Percentiles rank a stretch among this genome's conserved stretches.
These are phyloP conservation scores for Mangifera indica DNA, from an alignment of 345 rosid species.

Conservation along the genomic window DNA sequence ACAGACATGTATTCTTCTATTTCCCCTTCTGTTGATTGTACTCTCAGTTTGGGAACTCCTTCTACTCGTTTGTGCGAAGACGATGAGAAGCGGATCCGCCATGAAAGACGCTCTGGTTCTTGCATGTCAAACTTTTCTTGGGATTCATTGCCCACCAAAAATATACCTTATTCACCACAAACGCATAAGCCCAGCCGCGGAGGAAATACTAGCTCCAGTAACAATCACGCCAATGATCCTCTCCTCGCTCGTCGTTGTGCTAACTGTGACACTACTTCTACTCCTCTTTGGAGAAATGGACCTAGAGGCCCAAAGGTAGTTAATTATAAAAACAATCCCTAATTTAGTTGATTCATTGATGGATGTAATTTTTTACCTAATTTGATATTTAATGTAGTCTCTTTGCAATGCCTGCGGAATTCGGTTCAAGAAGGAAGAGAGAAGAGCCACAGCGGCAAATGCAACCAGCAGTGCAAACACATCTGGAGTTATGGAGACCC, in stretches of 20 bases:
- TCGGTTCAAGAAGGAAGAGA: constrained; percentile 89
- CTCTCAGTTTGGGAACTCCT: constrained; percentile 83
- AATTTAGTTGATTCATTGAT: neutral
- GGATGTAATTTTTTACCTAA: too few relatives aligned
- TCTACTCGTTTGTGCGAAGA: constrained; percentile 74
- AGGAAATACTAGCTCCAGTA: constrained; percentile 26
- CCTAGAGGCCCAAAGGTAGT: constrained; percentile 71
- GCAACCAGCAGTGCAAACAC: constrained; percentile 29
- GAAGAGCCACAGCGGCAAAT: constrained; percentile 67
- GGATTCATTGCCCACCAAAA: constrained; percentile 51
- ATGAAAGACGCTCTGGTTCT: constrained; percentile 33
- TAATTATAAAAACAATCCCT: neutral
- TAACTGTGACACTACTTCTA: constrained; percentile 86
- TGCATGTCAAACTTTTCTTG: constrained; percentile 47
- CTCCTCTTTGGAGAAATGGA: constrained; percentile 89
- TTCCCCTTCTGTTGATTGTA: constrained; percentile 65
- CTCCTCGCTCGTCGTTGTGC: constrained; percentile 84
- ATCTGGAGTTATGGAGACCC: constrained; percentile 36
- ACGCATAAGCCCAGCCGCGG: constrained; percentile 32
- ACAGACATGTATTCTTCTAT: constrained; percentile 32
- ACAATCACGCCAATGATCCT: constrained; percentile 35
- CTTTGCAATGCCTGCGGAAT: constrained; percentile 93
- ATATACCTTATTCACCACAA: constrained; percentile 28
- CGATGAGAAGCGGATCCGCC: constrained; percentile 38
- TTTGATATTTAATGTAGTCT: constrained; percentile 41